Evolutionary conservation across 73 alveolate genomes (phyloP), one percentile per base, ranked within the genome.

Genomic region (Symbiodinium pilosum): DNA sequence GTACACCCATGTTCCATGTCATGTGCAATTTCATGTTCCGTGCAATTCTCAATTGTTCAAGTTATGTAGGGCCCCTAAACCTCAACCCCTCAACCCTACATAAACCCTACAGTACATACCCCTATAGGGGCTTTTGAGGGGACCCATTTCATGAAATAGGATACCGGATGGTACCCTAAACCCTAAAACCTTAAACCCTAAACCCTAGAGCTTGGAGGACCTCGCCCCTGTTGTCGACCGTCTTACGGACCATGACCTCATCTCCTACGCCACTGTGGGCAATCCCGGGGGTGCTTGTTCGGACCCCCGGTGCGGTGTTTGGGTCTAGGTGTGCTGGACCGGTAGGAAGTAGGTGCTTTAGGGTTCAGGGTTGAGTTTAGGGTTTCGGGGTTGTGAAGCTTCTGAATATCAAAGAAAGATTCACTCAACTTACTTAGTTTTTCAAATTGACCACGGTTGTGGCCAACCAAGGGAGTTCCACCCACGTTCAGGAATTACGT

Each of bases 261-360:
- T 91, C 20, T 91, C 97, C 77, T 91, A 91, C 26, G 97, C 97
- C 52, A 91, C 89, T 14, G 85, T 73, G 44, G 34, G 44, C n/a
- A 34, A 42, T n/a, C 81, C 75, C 26, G 52, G 88, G 34, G 97
- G 88, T 20, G 97, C 43, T 32, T 91, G 97, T 77, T 91, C 97
- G 11, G 97, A 26, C 20, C 32, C 73, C 81, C 28, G 77, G 30
- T 64, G 21, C 77, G 77, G 9, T 12, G 21, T 20, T 64, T 1
- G 41, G 9, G 5, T 9, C 59, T 47, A 14, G 14, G 14, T 9
- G 14, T 47, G 59, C 59, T 47, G n/a, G n/a, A n/a, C n/a, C n/a
- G n/a, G n/a, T n/a, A n/a, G n/a, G n/a, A n/a, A 8, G 34, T 54
- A n/a, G 26, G 20, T 12, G 73, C 12, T 18, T 54, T 16, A 54